phyloP scores from a whole-genome alignment of 1,139 yeast species.

The Taphrina flavorubra region DNA sequence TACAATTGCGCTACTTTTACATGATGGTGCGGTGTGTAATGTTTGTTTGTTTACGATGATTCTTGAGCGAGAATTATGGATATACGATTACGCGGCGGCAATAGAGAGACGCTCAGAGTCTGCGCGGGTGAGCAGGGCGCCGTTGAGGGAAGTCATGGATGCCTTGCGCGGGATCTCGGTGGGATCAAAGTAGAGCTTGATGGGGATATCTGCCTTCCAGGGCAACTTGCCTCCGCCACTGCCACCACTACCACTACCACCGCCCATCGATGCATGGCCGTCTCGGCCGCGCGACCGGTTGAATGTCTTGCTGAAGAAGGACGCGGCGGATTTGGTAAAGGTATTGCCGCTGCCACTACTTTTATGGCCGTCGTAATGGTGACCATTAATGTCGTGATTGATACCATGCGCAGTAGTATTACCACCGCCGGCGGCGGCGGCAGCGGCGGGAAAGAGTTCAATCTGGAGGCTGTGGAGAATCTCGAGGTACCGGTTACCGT shows the following conservation, averaged over 20 bases:
- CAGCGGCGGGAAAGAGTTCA: constrained; percentile 24
- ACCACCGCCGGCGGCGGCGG: neutral
- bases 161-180: constrained; percentile 13
- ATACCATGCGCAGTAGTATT: too few species aligned
- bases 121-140: neutral
- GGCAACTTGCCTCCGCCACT: constrained; percentile 1
- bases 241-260: neutral
- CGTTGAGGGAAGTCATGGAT: constrained; percentile 48
- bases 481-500: constrained; percentile 37
- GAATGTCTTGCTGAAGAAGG: constrained; percentile 26
- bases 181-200: constrained; percentile 28
- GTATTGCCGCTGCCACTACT: neutral
- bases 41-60: neutral
- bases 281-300: neutral
- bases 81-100: neutral
- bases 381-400: too few species aligned
- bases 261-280: neutral
- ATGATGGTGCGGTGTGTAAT: neutral
- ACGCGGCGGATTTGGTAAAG: constrained; percentile 8
- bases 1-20: neutral
- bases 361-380: neutral
- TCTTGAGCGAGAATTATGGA: neutral
- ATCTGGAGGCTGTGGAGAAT: constrained; percentile 31
- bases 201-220: constrained; percentile 37
- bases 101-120: constrained; percentile 1